Conservation (phyloP, 768 basidiomycete species). For the Saitozyma sp. region DNA sequence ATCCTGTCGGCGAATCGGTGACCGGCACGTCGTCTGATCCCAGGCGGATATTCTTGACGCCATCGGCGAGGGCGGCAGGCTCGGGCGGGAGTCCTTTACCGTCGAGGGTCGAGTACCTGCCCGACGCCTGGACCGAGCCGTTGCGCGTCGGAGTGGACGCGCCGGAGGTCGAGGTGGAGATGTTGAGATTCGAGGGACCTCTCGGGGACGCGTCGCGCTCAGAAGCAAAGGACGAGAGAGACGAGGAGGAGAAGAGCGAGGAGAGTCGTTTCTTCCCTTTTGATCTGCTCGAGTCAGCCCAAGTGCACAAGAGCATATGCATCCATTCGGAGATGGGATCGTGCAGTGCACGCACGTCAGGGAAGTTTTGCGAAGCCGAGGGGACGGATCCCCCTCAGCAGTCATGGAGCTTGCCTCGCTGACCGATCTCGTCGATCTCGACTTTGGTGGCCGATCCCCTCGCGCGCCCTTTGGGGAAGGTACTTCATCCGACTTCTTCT, state of each 20-base stretch:
- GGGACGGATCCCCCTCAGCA: slow-evolving; percentile 9
- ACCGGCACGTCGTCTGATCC: too few relatives aligned
- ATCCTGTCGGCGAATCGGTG: too few relatives aligned
- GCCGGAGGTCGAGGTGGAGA: slow-evolving; percentile 28
- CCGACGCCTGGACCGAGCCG: background rate
- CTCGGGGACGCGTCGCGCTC: slow-evolving; percentile 13
- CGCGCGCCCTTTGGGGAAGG: slow-evolving; percentile 6
- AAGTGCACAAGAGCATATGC: too few relatives aligned
- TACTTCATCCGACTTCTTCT: slow-evolving; percentile 28
- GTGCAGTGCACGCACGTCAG: too few relatives aligned
- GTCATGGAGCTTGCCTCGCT: slow-evolving; percentile 23
- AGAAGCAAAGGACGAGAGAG: slow-evolving; percentile 25
- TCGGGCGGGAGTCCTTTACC: slow-evolving; percentile 6
- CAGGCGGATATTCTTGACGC: background rate
- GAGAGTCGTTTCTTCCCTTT: slow-evolving; percentile 39
- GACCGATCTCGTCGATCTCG: slow-evolving; percentile 28
- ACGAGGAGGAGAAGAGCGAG: slow-evolving; percentile 45
- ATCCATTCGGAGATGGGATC: too few relatives aligned
- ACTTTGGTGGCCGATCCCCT: slow-evolving; percentile 26
- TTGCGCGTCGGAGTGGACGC: slow-evolving; percentile 25
- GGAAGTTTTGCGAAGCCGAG: too few relatives aligned
- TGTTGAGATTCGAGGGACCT: slow-evolving; percentile 18
- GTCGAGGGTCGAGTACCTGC: slow-evolving; percentile 12
- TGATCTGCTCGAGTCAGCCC: slow-evolving; percentile 6
- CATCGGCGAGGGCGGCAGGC: background rate